These are phyloP conservation scores for Mycena maculata DNA, from an alignment of 768 basidiomycete species.

Conservation along the genomic window DNA sequence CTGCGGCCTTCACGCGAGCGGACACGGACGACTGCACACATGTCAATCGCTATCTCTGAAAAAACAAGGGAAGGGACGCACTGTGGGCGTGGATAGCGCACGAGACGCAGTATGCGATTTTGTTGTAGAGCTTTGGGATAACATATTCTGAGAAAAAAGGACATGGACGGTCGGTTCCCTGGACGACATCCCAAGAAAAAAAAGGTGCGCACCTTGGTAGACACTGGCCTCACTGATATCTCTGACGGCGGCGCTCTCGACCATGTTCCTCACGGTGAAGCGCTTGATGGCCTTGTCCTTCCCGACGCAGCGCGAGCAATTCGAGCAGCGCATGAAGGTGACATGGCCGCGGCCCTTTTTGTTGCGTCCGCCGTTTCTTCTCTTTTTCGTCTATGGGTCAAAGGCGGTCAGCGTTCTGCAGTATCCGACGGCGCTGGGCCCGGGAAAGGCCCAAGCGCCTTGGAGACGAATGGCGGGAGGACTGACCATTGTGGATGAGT, in stretches of 20 bases:
- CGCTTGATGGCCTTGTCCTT: constrained; percentile 99
- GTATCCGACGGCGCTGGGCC: too few relatives aligned
- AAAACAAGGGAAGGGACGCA: constrained; percentile 52
- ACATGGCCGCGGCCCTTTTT: constrained; percentile 99
- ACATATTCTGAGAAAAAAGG: constrained; percentile 78
- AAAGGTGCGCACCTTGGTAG: constrained; percentile 76
- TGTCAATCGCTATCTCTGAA: neutral
- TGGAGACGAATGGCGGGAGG: too few relatives aligned
- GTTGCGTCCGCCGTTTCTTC: constrained; percentile 99
- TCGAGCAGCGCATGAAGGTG: constrained; percentile 95
- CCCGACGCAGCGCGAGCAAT: constrained; percentile 97
- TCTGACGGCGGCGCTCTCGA: constrained; percentile 97
- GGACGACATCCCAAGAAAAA: neutral
- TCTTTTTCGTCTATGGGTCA: constrained; percentile 88
- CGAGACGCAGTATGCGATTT: constrained; percentile 98
- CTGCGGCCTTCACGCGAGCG: constrained; percentile 95
- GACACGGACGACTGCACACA: constrained; percentile 90
- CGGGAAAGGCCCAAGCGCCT: too few relatives aligned
- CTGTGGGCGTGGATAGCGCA: constrained; percentile 99
- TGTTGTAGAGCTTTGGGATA: constrained; percentile 97
- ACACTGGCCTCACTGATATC: constrained; percentile 97
- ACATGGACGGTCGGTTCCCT: neutral
- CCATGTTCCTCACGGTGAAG: constrained; percentile 99
- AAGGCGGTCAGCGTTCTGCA: constrained; percentile 4
- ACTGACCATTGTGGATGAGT: too few relatives aligned